Evolutionary conservation across 257 asterid genomes (phyloP).

Genomic region (Parsonsia alboflavescens): DNA sequence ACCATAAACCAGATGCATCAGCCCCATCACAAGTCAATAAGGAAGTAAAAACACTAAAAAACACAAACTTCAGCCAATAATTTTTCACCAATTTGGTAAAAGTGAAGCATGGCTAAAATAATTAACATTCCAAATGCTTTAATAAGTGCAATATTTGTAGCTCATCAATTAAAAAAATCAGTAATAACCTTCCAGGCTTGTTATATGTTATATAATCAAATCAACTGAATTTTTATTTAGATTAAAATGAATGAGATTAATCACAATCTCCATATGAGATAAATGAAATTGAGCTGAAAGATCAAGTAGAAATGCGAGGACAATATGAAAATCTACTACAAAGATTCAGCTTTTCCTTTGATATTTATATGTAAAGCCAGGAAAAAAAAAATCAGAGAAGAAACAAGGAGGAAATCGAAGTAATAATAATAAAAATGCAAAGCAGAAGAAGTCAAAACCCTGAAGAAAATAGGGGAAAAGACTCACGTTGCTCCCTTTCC

Average conservation of each 20-base stretch:
- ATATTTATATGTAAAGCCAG: background rate
- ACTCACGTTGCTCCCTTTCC: constrained; percentile 98
- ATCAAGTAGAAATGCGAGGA: background rate
- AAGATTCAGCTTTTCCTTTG: background rate
- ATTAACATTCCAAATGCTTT: background rate
- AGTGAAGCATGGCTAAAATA: background rate
- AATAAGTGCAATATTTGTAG: no score
- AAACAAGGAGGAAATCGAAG: background rate
- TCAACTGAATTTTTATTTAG: no score
- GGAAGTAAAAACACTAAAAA: background rate
- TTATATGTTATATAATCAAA: no score
- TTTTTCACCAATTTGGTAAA: constrained; percentile 1
- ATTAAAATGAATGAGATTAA: no score
- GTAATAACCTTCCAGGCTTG: no score
- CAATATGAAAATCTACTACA: background rate
- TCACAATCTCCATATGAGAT: background rate
- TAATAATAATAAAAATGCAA: background rate
- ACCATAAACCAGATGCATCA: background rate
- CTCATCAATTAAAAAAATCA: no score
- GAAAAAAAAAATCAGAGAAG: background rate
- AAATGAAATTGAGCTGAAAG: background rate
- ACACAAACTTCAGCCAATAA: background rate
- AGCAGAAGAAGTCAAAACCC: background rate
- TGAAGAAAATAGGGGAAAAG: background rate
- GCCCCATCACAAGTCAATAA: background rate